Evolutionary conservation across 805 yeast species (phyloP).

Genomic region (Alloascoidea africana): DNA sequence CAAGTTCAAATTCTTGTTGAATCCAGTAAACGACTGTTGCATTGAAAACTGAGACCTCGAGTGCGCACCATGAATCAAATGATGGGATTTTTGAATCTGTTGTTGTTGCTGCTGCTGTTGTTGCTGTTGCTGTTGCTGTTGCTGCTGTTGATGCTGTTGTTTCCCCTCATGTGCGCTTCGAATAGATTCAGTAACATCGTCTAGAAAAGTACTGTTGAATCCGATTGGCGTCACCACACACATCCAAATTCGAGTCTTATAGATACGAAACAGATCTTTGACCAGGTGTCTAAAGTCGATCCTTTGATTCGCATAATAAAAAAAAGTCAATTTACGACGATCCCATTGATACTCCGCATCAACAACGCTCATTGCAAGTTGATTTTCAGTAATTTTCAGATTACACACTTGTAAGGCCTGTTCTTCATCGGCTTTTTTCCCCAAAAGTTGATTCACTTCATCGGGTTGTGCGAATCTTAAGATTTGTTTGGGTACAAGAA

Average conservation of each 20-base stretch:
- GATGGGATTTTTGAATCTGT: no score
- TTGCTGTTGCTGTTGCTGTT: no score
- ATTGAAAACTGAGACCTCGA: no score
- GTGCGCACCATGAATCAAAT: no score
- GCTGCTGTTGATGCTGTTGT: background rate
- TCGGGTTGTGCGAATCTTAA: slow-evolving; percentile 43
- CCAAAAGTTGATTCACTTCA: slow-evolving; percentile 42
- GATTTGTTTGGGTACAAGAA: slow-evolving; percentile 56
- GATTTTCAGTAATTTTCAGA: slow-evolving; percentile 32
- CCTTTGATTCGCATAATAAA: slow-evolving; percentile 46
- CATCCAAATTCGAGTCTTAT: slow-evolving; percentile 82
- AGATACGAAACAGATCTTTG: slow-evolving; percentile 55
- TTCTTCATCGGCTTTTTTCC: slow-evolving; percentile 53
- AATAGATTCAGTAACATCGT: slow-evolving; percentile 1
- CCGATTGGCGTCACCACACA: slow-evolving; percentile 38
- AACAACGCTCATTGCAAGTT: slow-evolving; percentile 41
- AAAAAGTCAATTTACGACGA: slow-evolving; percentile 64
- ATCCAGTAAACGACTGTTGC: no score
- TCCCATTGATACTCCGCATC: slow-evolving; percentile 85
- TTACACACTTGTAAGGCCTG: slow-evolving; percentile 52
- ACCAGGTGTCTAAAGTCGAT: slow-evolving; percentile 71
- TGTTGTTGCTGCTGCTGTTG: no score
- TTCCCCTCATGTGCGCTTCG: background rate
- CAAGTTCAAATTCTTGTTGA: no score
- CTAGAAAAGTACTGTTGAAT: background rate